Evolutionary conservation across 176 grass and related monocot species (phyloP).

Genomic region (Oryza glaberrima): DNA sequence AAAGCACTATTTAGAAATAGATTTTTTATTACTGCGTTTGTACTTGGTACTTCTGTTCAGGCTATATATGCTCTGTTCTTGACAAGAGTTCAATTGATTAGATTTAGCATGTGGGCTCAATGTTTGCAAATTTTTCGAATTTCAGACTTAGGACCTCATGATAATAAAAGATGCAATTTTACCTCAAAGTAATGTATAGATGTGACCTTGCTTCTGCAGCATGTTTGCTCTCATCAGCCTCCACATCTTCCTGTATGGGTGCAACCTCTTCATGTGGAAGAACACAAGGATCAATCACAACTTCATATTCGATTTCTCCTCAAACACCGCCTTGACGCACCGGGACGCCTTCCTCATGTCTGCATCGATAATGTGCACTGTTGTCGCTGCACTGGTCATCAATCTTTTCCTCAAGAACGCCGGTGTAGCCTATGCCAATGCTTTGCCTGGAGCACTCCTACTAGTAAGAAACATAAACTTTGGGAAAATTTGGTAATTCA

Average conservation of each 20-base stretch:
- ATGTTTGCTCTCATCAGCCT: constrained; percentile 93
- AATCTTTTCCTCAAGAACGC: constrained; percentile 74
- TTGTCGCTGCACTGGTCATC: constrained; percentile 63
- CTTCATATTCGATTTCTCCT: constrained; percentile 86
- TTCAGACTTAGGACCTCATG: background rate
- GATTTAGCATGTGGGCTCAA: background rate
- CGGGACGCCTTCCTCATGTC: constrained; percentile 89
- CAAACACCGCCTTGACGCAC: constrained; percentile 71
- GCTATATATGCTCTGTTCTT: background rate
- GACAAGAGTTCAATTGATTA: background rate
- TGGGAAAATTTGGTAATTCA: background rate
- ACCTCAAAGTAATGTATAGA: background rate
- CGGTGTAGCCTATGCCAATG: constrained; percentile 52
- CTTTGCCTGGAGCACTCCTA: constrained; percentile 70
- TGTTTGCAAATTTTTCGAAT: background rate
- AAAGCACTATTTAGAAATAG: background rate
- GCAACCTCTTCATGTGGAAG: constrained; percentile 92
- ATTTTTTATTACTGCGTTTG: background rate
- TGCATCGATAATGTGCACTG: constrained; percentile 76
- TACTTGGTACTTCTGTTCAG: background rate
- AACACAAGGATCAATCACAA: constrained; percentile 81
- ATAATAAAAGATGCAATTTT: background rate
- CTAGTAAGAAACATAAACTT: constrained; percentile 52
- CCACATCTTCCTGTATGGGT: constrained; percentile 90
- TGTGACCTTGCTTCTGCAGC: constrained; percentile 37